Conservation (phyloP, 2,329 filamentous ascomycete genomes). For the Xylaria sp. region DNA sequence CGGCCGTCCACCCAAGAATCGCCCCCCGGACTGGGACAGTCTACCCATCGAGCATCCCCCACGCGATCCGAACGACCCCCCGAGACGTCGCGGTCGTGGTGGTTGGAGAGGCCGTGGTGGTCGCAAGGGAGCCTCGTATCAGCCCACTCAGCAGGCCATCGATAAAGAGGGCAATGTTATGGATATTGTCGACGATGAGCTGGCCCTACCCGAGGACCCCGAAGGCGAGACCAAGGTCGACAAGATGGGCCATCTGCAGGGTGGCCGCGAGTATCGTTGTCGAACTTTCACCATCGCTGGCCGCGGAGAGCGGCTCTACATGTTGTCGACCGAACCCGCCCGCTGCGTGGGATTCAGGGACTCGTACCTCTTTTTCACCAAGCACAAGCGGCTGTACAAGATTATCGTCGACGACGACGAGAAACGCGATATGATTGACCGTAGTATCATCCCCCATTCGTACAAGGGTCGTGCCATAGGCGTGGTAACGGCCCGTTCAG, state of each 20-base stretch:
- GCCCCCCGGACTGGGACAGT: constrained; percentile 80
- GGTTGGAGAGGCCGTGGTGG: constrained; percentile 76
- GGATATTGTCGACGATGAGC: constrained; percentile 91
- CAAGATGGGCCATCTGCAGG: constrained; percentile 83
- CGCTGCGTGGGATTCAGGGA: constrained; percentile 97
- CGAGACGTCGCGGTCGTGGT: constrained; percentile 71
- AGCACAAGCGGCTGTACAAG: constrained; percentile 95
- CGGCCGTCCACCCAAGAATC: constrained; percentile 88
- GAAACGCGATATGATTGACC: constrained; percentile 94
- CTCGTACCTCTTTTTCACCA: constrained; percentile 98
- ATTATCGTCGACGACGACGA: constrained; percentile 98
- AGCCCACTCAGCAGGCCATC: constrained; percentile 84
- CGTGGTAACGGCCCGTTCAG: constrained; percentile 93
- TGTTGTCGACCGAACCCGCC: constrained; percentile 97
- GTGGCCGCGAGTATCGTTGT: constrained; percentile 90
- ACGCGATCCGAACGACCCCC: constrained; percentile 64
- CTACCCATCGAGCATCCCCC: constrained; percentile 64
- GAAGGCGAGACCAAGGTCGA: constrained; percentile 95
- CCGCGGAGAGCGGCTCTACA: constrained; percentile 88
- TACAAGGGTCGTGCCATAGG: constrained; percentile 99
- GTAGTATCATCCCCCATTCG: constrained; percentile 94
- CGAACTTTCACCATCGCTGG: constrained; percentile 92
- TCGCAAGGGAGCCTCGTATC: constrained; percentile 73
- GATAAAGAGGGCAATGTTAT: constrained; percentile 94
- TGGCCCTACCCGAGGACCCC: constrained; percentile 84